phyloP scores from a whole-genome alignment of 768 basidiomycete genomes.

The Collybiopsis confluens region DNA sequence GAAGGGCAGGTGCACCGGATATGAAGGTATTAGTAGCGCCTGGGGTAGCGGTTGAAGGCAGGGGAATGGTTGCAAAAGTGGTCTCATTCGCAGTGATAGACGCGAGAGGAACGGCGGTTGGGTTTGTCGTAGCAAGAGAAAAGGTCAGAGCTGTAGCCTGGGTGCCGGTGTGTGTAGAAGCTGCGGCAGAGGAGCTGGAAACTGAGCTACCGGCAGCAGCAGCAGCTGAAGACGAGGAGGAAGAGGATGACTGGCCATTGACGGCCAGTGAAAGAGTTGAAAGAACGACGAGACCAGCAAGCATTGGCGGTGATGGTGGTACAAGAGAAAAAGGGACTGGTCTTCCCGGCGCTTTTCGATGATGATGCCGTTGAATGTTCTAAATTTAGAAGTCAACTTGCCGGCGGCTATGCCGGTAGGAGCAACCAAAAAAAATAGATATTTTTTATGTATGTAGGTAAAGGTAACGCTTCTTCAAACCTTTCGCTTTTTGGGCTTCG shows the following conservation, averaged over 20 bases:
- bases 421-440: neutral
- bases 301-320: neutral
- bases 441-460: too few species aligned
- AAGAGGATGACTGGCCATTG: slow-evolving; percentile 34
- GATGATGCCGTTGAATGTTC: neutral
- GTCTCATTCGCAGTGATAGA: slow-evolving; percentile 41
- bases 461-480: slow-evolving; percentile 33
- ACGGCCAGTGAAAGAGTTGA: slow-evolving; percentile 28
- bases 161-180: slow-evolving; percentile 15
- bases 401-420: neutral
- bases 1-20: slow-evolving; percentile 55
- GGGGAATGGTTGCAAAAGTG: slow-evolving; percentile 37
- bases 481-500: slow-evolving; percentile 70
- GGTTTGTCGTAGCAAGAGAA: slow-evolving; percentile 46
- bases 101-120: slow-evolving; percentile 56
- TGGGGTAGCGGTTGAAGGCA: slow-evolving; percentile 42
- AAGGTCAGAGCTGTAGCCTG: slow-evolving; percentile 36
- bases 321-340: neutral
- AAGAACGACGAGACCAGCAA: slow-evolving; percentile 21
- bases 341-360: neutral
- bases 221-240: slow-evolving; percentile 11
- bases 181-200: neutral
- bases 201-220: slow-evolving; percentile 9
- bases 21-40: slow-evolving; percentile 50
- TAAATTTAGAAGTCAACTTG: too few species aligned